Percentiles rank a stretch among this genome's conserved stretches.
Evolutionary conservation across 2,329 filamentous ascomycete species (phyloP).

Genomic region (Pseudodiploospora longispora): DNA sequence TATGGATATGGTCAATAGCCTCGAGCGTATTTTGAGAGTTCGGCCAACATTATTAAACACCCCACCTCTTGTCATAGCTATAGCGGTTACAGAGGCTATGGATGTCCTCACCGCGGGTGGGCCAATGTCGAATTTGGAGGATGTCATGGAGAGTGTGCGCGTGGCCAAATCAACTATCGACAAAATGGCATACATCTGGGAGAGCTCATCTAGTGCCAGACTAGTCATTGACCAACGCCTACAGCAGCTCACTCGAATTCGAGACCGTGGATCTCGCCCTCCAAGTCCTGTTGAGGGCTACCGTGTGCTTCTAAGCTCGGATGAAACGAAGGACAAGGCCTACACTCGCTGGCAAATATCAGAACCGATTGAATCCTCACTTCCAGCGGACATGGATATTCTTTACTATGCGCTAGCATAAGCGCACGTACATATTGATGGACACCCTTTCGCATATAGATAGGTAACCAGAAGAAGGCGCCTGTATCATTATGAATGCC

Average conservation of each 20-base stretch:
- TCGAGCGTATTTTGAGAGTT: constrained; percentile 29
- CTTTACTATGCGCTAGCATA: constrained; percentile 23
- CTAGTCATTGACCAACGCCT: constrained; percentile 36
- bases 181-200: constrained; percentile 51
- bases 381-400: constrained; percentile 30
- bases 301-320: constrained; percentile 19
- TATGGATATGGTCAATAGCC: constrained; percentile 36
- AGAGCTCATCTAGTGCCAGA: constrained; percentile 43
- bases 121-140: constrained; percentile 39
- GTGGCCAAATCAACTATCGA: constrained; percentile 47
- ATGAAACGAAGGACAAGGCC: constrained; percentile 20
- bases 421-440: constrained; percentile 1
- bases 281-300: constrained; percentile 21
- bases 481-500: not conserved
- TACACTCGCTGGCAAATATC: constrained; percentile 27
- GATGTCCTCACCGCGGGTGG: constrained; percentile 60
- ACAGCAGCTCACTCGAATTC: constrained; percentile 25
- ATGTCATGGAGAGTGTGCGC: constrained; percentile 45
- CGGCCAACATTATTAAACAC: constrained; percentile 27
- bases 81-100: constrained; percentile 53
- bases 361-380: constrained; percentile 25
- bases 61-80: constrained; percentile 55
- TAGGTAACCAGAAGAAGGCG: not conserved
- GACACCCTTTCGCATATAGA: not conserved
- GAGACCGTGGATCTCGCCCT: constrained; percentile 21